Evolutionary conservation across 2,329 filamentous ascomycete species (phyloP).

Genomic region (Pseudogymnoascus sp.): DNA sequence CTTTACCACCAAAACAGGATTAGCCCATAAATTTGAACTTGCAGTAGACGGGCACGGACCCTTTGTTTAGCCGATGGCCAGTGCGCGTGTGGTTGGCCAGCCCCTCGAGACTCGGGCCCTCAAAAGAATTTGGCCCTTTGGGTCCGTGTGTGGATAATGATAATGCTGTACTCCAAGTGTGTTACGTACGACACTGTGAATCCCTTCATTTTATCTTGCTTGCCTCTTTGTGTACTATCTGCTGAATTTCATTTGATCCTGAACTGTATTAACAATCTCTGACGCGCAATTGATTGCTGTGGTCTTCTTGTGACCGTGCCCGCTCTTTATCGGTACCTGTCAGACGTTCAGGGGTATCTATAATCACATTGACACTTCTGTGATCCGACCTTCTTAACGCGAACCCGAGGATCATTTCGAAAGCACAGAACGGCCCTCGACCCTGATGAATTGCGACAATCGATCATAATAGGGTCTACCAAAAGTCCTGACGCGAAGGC

Average conservation of each 20-base stretch:
- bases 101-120: constrained; percentile 3
- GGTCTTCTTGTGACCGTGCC: background rate
- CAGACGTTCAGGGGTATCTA: constrained; percentile 5
- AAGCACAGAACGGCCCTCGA: background rate
- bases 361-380: background rate
- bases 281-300: background rate
- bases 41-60: background rate
- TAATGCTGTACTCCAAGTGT: background rate
- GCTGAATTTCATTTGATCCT: background rate
- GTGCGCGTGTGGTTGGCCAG: constrained; percentile 7
- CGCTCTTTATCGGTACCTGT: constrained; percentile 2
- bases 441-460: constrained; percentile 3
- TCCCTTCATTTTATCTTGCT: background rate
- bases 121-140: background rate
- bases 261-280: background rate
- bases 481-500: background rate
- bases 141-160: background rate
- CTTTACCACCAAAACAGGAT: background rate
- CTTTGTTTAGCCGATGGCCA: constrained; percentile 5
- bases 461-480: background rate
- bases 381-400: background rate
- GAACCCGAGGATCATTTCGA: background rate
- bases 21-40: background rate
- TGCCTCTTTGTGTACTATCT: background rate
- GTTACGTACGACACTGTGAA: background rate